These are phyloP conservation scores for Alternaria viburni DNA, from an alignment of 2,329 filamentous ascomycete species.

Conservation along the genomic window DNA sequence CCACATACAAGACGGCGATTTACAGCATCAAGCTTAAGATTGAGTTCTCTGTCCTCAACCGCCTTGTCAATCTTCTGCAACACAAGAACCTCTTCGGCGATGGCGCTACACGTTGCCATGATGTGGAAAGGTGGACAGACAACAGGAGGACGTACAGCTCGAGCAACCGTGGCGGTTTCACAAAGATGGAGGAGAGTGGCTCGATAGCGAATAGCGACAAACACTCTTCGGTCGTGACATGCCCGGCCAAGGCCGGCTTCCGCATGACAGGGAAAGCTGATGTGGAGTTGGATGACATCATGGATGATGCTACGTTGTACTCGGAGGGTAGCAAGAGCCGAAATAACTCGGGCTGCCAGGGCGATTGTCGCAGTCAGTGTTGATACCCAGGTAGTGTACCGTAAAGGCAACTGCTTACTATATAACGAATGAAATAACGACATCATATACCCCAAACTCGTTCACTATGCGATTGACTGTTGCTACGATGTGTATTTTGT, in stretches of 20 bases:
- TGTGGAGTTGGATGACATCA: not conserved
- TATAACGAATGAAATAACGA: not conserved
- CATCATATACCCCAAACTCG: not conserved
- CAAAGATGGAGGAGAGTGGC: not conserved
- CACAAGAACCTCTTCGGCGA: constrained; percentile 1
- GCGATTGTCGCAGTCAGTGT: not conserved
- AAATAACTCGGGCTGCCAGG: not conserved
- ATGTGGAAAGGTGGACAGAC: not conserved
- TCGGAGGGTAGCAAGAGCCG: not conserved
- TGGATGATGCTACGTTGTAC: not conserved
- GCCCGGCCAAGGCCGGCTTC: not conserved
- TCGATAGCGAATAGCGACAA: not conserved
- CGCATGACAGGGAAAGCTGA: not conserved
- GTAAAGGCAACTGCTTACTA: not conserved
- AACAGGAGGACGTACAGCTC: not conserved
- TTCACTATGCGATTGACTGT: too few species aligned
- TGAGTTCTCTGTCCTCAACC: constrained; percentile 60
- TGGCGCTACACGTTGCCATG: not conserved
- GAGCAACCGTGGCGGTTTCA: not conserved
- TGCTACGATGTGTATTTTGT: too few species aligned
- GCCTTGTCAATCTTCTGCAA: constrained; percentile 12
- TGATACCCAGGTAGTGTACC: not conserved
- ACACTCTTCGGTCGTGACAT: not conserved
- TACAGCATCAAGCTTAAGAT: constrained; percentile 57
- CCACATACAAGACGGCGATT: constrained; percentile 47